Evolutionary conservation across 2,329 filamentous ascomycete genomes (phyloP), one percentile per base, ranked within the genome.

Genomic region (Dryadomyces sulphureus): DNA sequence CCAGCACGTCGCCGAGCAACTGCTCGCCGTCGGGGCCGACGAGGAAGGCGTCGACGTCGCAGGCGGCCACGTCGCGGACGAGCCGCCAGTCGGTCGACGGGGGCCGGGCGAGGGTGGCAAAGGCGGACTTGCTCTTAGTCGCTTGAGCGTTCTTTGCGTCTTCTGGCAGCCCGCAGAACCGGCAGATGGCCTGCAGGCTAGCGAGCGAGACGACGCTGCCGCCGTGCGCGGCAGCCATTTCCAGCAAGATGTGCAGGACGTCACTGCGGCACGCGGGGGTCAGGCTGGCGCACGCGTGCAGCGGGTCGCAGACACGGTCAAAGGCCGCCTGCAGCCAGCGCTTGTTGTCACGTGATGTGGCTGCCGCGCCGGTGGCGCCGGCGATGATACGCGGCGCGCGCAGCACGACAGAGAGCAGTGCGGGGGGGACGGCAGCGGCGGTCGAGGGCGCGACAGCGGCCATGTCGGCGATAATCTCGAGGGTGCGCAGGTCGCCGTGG

Each of bases 31-130:
- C 62, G 0, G 62, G 59, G 0, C 59, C 60, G 2, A 58, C 30
- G 55, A 64, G 53, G 41, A 74, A 70, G 7, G 67, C 60, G 41
- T 72, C 70, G 0, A 67, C 61, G 34, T 74, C 70, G 39, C 70
- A 68, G 7, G 58, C 57, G 1, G 67, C 62, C 22, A 68, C 53
- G 12, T 57, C 58, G 14, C 61, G 64, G 7, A 70, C 52, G 9
- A 73, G 54, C 0, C 49, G 49, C 69, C 71, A 72, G 40, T 70
- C 62, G 4, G 39, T 41, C n/a, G n/a, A n/a, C n/a, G n/a, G n/a
- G n/a, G n/a, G n/a, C n/a, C n/a, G n/a, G n/a, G n/a, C n/a, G n/a
- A n/a, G n/a, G n/a, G n/a, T n/a, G n/a, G n/a, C n/a, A n/a, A n/a
- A n/a, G n/a, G n/a, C n/a, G n/a, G n/a, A n/a, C n/a, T n/a, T n/a